A percentile compares a stretch with the other conserved stretches of the same genome.
Conservation (phyloP, 2,329 filamentous ascomycete species). For the Emergomyces africanus region DNA sequence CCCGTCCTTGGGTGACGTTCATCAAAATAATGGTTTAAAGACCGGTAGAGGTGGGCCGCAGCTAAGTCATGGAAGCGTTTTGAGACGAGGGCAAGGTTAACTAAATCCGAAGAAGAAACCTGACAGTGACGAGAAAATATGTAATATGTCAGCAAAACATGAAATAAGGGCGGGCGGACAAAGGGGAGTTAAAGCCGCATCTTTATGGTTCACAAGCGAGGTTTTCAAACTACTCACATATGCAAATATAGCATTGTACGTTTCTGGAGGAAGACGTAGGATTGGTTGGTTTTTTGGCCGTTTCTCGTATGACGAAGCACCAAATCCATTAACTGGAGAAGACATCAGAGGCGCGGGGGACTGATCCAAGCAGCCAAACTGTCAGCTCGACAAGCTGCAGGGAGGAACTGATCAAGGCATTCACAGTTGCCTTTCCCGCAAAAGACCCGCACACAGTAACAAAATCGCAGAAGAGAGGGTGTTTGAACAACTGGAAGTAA, state of each 20-base stretch:
- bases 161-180: neutral
- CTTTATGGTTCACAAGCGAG: neutral
- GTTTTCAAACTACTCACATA: constrained; percentile 15
- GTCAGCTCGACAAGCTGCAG: neutral
- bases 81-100: constrained; percentile 45
- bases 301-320: neutral
- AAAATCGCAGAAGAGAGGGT: neutral
- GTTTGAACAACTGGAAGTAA: neutral
- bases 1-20: constrained; percentile 43
- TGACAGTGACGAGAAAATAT: constrained; percentile 1
- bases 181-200: neutral
- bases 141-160: neutral
- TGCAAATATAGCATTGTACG: constrained; percentile 19
- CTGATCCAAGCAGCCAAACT: neutral
- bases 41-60: constrained; percentile 46
- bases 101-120: constrained; percentile 9
- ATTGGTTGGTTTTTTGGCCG: constrained; percentile 3
- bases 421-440: neutral
- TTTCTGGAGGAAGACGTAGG: constrained; percentile 20
- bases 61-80: constrained; percentile 46
- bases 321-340: neutral
- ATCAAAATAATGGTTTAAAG: constrained; percentile 49
- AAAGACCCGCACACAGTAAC: neutral
- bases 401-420: neutral
- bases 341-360: neutral